Evolutionary conservation across 805 yeast species (phyloP).

Genomic region (Nakazawaea populi): DNA sequence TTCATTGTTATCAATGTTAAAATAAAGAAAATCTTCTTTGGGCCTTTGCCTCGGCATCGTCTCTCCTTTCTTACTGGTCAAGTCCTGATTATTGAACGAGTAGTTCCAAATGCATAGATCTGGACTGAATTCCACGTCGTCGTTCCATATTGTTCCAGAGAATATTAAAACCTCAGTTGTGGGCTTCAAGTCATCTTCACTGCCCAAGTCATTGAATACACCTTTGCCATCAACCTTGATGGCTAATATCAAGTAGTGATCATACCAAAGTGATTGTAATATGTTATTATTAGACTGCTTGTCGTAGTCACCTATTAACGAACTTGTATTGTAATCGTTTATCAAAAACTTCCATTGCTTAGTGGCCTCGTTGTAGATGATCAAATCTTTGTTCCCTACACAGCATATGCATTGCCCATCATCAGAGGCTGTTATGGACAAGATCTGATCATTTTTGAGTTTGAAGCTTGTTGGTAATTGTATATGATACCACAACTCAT

Average conservation of each 20-base stretch:
- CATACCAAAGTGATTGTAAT: slow-evolving; percentile 24
- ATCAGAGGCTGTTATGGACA: slow-evolving; percentile 33
- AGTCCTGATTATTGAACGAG: slow-evolving; percentile 21
- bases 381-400: slow-evolving; percentile 42
- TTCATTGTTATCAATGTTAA: slow-evolving; percentile 24
- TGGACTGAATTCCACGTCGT: slow-evolving; percentile 18
- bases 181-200: slow-evolving; percentile 11
- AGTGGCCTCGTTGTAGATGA: slow-evolving; percentile 31
- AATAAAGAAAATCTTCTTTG: slow-evolving; percentile 17
- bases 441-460: slow-evolving; percentile 36
- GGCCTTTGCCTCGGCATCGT: slow-evolving; percentile 3
- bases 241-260: slow-evolving; percentile 24
- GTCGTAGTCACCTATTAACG: background rate
- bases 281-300: slow-evolving; percentile 1
- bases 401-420: slow-evolving; percentile 46
- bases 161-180: slow-evolving; percentile 25
- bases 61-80: slow-evolving; percentile 15
- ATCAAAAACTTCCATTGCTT: slow-evolving; percentile 43
- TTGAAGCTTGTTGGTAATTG: slow-evolving; percentile 39
- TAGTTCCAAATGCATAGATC: slow-evolving; percentile 28
- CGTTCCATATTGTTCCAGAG: slow-evolving; percentile 19
- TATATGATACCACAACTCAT: slow-evolving; percentile 40
- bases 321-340: slow-evolving; percentile 24
- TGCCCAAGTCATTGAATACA: slow-evolving; percentile 1
- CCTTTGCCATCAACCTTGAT: slow-evolving; percentile 16